A percentile compares a stretch with the other conserved stretches of the same genome.
Conservation (phyloP, 1,284 basidiomycete species). For the Ceratobasidium sp. region DNA sequence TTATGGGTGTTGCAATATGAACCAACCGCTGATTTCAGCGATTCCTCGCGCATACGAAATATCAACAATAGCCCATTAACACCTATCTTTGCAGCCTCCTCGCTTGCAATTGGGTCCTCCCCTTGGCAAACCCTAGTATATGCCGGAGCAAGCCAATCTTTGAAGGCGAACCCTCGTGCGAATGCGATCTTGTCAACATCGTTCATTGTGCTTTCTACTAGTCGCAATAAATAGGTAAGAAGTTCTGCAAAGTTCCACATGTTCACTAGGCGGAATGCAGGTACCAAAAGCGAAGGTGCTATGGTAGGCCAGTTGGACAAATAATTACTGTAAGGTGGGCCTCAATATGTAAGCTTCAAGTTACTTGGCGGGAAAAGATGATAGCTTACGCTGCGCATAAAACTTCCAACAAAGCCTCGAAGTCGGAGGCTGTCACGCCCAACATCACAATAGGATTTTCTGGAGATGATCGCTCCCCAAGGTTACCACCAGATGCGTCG, state of each 20-base stretch:
- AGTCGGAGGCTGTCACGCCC: conserved; percentile 5
- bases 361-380: neutral
- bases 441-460: conserved; percentile 21
- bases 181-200: conserved; percentile 45
- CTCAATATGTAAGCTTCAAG: neutral
- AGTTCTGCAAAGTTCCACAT: conserved; percentile 14
- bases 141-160: conserved; percentile 39
- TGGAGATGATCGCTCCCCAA: neutral
- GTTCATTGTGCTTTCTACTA: neutral
- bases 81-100: conserved; percentile 25
- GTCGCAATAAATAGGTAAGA: neutral
- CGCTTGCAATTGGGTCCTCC: conserved; percentile 11
- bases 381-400: conserved; percentile 12
- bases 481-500: neutral
- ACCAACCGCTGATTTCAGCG: too few species aligned
- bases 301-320: neutral
- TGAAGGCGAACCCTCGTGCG: conserved; percentile 25
- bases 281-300: neutral
- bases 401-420: conserved; percentile 9
- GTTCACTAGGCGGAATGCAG: neutral
- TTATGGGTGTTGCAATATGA: too few species aligned
- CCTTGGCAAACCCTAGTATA: conserved; percentile 25
- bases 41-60: conserved; percentile 32
- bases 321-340: conserved; percentile 11
- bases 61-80: neutral